Percentiles rank a stretch among this genome's conserved stretches.
These are phyloP conservation scores for Royoungia palumana DNA, from an alignment of 768 basidiomycete species.

Conservation along the genomic window DNA sequence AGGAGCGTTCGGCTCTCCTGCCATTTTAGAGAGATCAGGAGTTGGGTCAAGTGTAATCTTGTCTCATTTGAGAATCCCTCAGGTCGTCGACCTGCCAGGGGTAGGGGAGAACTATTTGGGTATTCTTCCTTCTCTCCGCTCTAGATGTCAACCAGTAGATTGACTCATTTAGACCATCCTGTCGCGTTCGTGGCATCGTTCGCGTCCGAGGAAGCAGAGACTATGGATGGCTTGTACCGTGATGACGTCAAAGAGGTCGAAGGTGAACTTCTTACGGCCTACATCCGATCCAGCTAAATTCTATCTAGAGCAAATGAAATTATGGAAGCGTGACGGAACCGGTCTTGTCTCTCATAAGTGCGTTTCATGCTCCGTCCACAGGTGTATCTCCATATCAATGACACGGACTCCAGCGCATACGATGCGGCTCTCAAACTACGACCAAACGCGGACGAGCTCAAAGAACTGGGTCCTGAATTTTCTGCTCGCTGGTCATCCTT, in stretches of 20 bases:
- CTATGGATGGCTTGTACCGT: constrained; percentile 47
- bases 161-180: constrained; percentile 28
- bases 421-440: constrained; percentile 58
- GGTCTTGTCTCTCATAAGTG: constrained; percentile 58
- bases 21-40: constrained; percentile 61
- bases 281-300: constrained; percentile 12
- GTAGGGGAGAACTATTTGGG: constrained; percentile 70
- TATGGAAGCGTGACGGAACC: constrained; percentile 39
- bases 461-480: constrained; percentile 48
- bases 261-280: constrained; percentile 30
- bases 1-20: constrained; percentile 54
- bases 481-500: constrained; percentile 51
- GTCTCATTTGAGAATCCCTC: constrained; percentile 43
- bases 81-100: constrained; percentile 62
- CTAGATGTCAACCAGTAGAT: neutral
- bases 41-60: constrained; percentile 57
- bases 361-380: constrained; percentile 7
- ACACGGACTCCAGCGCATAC: constrained; percentile 37
- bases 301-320: constrained; percentile 28
- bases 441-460: constrained; percentile 47
- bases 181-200: constrained; percentile 32
- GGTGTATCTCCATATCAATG: neutral
- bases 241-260: constrained; percentile 37
- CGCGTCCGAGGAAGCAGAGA: constrained; percentile 44
- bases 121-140: constrained; percentile 12